phyloP scores from a whole-genome alignment of 1,284 basidiomycete genomes.

The Ganoderma meredithae region DNA sequence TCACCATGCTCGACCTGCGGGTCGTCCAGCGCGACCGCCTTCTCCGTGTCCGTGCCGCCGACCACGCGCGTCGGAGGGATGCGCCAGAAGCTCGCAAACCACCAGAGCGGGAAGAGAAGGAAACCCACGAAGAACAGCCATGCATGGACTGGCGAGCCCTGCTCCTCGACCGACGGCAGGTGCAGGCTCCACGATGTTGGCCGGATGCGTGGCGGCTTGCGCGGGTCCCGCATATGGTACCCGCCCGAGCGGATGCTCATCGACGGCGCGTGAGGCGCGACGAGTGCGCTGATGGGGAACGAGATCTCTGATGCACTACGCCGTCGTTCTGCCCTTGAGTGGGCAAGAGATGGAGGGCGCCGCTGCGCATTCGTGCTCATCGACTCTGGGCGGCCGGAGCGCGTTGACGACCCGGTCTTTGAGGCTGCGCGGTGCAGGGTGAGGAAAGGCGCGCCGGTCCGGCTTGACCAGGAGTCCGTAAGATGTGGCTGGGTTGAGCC shows the following conservation, averaged over 20 bases:
- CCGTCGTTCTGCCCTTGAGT: conserved; percentile 28
- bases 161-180: conserved; percentile 57
- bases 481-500: conserved; percentile 44
- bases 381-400: conserved; percentile 36
- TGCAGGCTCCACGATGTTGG: conserved; percentile 68
- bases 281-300: conserved; percentile 78
- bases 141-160: conserved; percentile 71
- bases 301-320: conserved; percentile 50
- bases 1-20: conserved; percentile 79
- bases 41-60: conserved; percentile 66
- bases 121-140: conserved; percentile 83
- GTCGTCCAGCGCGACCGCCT: conserved; percentile 76
- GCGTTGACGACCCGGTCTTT: conserved; percentile 43
- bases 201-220: conserved; percentile 63
- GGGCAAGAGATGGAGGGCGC: neutral
- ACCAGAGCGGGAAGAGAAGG: conserved; percentile 79
- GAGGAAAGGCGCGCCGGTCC: conserved; percentile 39
- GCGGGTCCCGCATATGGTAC: conserved; percentile 83
- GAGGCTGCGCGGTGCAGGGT: conserved; percentile 47
- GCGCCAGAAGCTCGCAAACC: conserved; percentile 67
- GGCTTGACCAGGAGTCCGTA: conserved; percentile 64
- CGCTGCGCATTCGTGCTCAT: conserved; percentile 24
- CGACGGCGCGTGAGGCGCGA: conserved; percentile 79
- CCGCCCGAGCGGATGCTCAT: conserved; percentile 55
- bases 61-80: conserved; percentile 68